phyloP scores from a whole-genome alignment of 352 stramenopile genomes.

The Globisporangium parvum region DNA sequence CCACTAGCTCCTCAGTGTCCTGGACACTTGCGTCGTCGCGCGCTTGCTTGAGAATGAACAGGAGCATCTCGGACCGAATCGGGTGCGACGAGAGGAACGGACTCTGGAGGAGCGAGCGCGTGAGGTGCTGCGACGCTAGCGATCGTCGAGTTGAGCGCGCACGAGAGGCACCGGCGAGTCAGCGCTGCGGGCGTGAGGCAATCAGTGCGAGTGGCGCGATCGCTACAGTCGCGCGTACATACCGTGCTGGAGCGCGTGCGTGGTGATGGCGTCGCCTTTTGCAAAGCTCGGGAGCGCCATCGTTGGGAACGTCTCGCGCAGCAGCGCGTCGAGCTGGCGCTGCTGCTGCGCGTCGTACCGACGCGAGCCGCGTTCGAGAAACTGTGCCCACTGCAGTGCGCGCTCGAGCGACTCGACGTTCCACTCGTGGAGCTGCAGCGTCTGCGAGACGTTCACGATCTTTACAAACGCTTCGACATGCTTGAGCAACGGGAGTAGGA shows the following conservation, averaged over 20 bases:
- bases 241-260: slow-evolving; percentile 12
- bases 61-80: slow-evolving; percentile 32
- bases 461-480: slow-evolving; percentile 32
- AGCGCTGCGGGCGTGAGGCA: no score
- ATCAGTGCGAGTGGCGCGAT: not conserved
- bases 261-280: slow-evolving; percentile 4
- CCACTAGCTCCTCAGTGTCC: not conserved
- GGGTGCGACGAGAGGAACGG: slow-evolving; percentile 40
- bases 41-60: slow-evolving; percentile 23
- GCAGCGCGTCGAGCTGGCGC: slow-evolving; percentile 14
- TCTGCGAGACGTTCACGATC: slow-evolving; percentile 45
- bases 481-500: slow-evolving; percentile 10
- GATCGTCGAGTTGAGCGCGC: not conserved
- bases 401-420: slow-evolving; percentile 39
- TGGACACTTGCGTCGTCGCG: not conserved
- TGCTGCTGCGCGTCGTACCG: slow-evolving; percentile 6
- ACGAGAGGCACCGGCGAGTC: not conserved
- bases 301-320: slow-evolving; percentile 28
- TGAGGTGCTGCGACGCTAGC: slow-evolving; percentile 26
- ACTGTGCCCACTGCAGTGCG: slow-evolving; percentile 31
- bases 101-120: slow-evolving; percentile 44
- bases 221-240: not conserved
- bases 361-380: slow-evolving; percentile 25
- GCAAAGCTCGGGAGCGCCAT: slow-evolving; percentile 33
- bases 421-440: slow-evolving; percentile 40